phyloP scores from a whole-genome alignment of 192 early-diverging fungal genomes.

The Coemansia biformis region DNA sequence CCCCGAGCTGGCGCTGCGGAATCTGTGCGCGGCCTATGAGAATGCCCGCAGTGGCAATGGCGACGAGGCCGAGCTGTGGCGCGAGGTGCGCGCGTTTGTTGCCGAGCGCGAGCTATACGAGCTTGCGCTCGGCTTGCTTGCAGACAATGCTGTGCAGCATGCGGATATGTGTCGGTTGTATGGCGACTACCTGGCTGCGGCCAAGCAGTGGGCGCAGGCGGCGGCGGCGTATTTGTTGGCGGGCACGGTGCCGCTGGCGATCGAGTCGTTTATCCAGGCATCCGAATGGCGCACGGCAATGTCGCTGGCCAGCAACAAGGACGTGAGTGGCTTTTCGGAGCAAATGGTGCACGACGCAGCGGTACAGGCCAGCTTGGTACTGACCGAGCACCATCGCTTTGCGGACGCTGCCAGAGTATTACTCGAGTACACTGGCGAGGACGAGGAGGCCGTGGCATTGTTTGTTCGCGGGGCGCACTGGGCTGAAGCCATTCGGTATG shows the following conservation, averaged over 20 bases:
- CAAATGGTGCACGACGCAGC: conserved; percentile 34
- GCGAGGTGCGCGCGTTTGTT: conserved; percentile 59
- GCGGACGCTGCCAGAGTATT: conserved; percentile 63
- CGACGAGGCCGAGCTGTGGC: conserved; percentile 14
- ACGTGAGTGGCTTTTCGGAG: conserved; percentile 1
- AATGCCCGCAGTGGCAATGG: no score
- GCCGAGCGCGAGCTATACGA: conserved; percentile 61
- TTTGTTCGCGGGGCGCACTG: conserved; percentile 69
- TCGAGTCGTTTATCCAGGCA: conserved; percentile 28
- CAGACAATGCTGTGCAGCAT: conserved; percentile 38
- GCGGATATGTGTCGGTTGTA: conserved; percentile 50
- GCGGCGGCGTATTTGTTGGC: conserved; percentile 36
- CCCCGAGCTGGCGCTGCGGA: conserved; percentile 59
- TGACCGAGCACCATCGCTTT: conserved; percentile 59
- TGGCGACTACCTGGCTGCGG: conserved; percentile 58
- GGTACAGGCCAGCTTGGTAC: conserved; percentile 18
- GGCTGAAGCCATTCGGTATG: conserved; percentile 69
- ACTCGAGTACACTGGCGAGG: conserved; percentile 67
- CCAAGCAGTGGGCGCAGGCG: conserved; percentile 50
- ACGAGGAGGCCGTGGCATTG: conserved; percentile 62
- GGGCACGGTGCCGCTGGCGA: conserved; percentile 10
- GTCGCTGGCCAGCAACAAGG: conserved; percentile 11
- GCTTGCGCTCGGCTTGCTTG: conserved; percentile 55
- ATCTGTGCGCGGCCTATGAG: conserved; percentile 56
- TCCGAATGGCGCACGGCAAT: conserved; percentile 38